Conservation (phyloP, 371 early-diverging fungal genomes). For the Phascolomyces articulosus region DNA sequence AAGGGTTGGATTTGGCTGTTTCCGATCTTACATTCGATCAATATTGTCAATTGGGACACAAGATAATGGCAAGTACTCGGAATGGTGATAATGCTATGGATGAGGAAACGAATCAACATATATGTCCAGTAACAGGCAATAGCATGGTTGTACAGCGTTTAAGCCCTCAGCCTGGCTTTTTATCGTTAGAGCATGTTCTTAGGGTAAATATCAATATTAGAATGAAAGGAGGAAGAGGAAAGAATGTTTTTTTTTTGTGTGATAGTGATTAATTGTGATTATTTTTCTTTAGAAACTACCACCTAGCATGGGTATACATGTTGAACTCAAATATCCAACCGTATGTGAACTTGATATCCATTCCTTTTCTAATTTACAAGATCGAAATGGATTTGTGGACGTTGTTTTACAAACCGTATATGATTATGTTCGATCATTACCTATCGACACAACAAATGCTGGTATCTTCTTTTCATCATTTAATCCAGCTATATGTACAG, state of each 20-base stretch:
- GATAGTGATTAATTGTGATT: not conserved
- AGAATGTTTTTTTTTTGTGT: not conserved
- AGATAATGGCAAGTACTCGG: conserved; percentile 9
- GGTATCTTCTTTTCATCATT: conserved; percentile 82
- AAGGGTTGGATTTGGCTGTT: conserved; percentile 60
- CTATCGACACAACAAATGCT: conserved; percentile 33
- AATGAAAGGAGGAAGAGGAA: not conserved
- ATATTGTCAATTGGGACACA: conserved; percentile 51
- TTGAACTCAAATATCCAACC: conserved; percentile 86
- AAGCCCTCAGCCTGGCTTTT: conserved; percentile 37
- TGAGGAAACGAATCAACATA: conserved; percentile 32
- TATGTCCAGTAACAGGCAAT: conserved; percentile 42
- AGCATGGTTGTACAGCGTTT: conserved; percentile 36
- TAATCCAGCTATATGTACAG: conserved; percentile 89
- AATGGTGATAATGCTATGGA: conserved; percentile 17
- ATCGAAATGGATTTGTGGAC: conserved; percentile 84
- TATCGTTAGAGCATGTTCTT: conserved; percentile 79
- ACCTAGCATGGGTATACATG: conserved; percentile 74
- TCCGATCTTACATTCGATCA: conserved; percentile 66
- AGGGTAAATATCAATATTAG: conserved; percentile 47
- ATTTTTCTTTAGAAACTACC: conserved; percentile 63
- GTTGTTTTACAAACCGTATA: conserved; percentile 83
- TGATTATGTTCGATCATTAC: conserved; percentile 53
- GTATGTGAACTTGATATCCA: conserved; percentile 54
- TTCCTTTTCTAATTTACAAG: conserved; percentile 60